Evolutionary conservation across 345 rosid genomes (phyloP).

Genomic region (Draba incana): DNA sequence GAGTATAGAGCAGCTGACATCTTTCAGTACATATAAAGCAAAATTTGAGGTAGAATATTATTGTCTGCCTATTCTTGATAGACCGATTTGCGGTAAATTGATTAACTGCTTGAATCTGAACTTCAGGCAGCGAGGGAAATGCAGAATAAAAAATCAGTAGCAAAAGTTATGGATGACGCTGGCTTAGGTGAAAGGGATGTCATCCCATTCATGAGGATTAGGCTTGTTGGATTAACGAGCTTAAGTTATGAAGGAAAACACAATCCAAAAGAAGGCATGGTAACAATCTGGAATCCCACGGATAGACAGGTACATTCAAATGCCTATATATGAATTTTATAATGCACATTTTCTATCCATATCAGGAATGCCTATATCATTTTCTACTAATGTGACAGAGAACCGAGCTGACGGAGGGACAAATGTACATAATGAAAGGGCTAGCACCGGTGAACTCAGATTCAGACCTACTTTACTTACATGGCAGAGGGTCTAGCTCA

Average conservation of each 20-base stretch:
- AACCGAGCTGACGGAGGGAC: conserved; percentile 77
- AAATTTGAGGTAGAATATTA: conserved; percentile 65
- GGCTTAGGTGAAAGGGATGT: conserved; percentile 79
- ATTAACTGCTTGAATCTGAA: conserved; percentile 29
- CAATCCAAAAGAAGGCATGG: conserved; percentile 63
- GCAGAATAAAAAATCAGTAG: conserved; percentile 63
- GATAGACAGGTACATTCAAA: conserved; percentile 67
- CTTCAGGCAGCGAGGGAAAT: conserved; percentile 65
- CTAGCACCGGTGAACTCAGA: conserved; percentile 65
- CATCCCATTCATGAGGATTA: conserved; percentile 80
- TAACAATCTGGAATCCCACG: conserved; percentile 94
- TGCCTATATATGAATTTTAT: conserved; percentile 9
- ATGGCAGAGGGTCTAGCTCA: conserved; percentile 72
- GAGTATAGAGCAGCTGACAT: conserved; percentile 78
- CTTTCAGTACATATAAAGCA: conserved; percentile 67
- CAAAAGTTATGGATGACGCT: conserved; percentile 70
- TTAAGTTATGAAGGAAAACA: conserved; percentile 43
- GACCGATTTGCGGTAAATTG: not conserved
- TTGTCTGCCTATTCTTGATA: conserved; percentile 11
- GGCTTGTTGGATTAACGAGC: conserved; percentile 73
- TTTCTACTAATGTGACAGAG: conserved; percentile 50
- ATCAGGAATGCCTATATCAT: not conserved
- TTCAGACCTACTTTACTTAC: conserved; percentile 72
- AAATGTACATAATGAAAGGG: conserved; percentile 67
- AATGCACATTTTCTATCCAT: not conserved